Evolutionary conservation across 208 protist genomes (phyloP).

Genomic region (Endotrypanum monterogeii): DNA sequence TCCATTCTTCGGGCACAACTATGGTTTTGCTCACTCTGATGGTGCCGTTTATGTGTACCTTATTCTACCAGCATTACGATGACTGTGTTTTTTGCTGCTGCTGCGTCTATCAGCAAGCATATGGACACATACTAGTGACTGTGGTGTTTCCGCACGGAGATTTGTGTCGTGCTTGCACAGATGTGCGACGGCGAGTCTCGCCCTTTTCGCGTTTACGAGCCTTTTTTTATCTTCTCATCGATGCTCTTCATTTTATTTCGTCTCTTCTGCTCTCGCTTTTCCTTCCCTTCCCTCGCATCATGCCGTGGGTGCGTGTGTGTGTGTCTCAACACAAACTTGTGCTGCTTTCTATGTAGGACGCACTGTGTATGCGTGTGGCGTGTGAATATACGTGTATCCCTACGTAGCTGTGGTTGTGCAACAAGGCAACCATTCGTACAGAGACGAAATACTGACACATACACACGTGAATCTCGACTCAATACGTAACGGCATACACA

Average conservation of each 20-base stretch:
- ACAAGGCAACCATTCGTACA: background rate
- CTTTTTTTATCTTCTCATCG: background rate
- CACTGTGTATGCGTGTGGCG: background rate
- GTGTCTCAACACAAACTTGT: background rate
- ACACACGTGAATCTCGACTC: background rate
- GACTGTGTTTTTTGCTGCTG: background rate
- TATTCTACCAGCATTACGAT: too few relatives aligned
- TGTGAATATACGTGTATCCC: too few relatives aligned
- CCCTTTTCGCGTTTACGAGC: too few relatives aligned
- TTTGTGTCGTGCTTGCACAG: too few relatives aligned
- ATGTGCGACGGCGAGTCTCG: too few relatives aligned
- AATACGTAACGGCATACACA: slow-evolving; percentile 3
- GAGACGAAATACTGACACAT: background rate
- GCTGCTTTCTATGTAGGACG: background rate
- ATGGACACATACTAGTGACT: too few relatives aligned
- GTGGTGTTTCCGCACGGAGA: too few relatives aligned
- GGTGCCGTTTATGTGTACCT: background rate
- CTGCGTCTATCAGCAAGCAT: background rate
- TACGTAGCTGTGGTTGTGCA: background rate
- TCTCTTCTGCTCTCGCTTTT: background rate
- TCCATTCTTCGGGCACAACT: background rate
- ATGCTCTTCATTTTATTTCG: background rate
- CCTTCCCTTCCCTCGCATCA: background rate
- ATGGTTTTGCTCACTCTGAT: too few relatives aligned
- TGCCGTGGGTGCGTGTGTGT: too few relatives aligned